Base-by-base conservation (phyloP, 164 flowering plant species). In the Annona squamosa region DNA sequence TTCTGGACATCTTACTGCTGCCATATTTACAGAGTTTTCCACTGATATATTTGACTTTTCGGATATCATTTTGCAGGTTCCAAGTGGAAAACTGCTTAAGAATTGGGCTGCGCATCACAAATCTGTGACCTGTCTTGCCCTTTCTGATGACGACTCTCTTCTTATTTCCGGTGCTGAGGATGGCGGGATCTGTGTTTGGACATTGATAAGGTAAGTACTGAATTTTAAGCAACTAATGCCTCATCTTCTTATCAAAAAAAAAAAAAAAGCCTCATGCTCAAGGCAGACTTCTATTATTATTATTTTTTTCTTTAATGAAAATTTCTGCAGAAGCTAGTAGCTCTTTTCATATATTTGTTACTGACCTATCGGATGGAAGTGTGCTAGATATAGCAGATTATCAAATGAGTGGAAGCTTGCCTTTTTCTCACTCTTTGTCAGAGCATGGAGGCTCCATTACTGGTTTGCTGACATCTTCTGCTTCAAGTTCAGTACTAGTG, bases 81-180 rank as follows among this genome's bases (percentile, higher is more conserved):
- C 79, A 3, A 80, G 72, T 75, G 91, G 91, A 68, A 82, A 75
- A 75, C 73, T 87, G 81, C 84, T 87, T 10, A 85, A 80, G 75
- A 79, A 65, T 44, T 87, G 91, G 91, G 75, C 18, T 79, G 87
- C 82, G 7, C 89, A 86, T 82, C 71, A 73, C 17, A 84, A 62
- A 74, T 73, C 84, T 74, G 46, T 86, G 59, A 85, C 52, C 52
- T 84, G 89, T 74, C 42, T 86, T 75, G 69, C 74, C 46, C 84
- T 87, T 76, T 85, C 89, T 16, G 75, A 66, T 67, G 91, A 87
- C 69, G 82, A 74, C 74, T 87, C 88, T 65, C 72, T 86, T 73
- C 85, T 87, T n/a, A 76, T 86, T 72, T 79, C 87, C 69, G 87
- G 88, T 48, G 84, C 89, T 42, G 81, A 74, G 66, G 89, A 84